A percentile compares a stretch with the other conserved stretches of the same genome.
phyloP scores from a whole-genome alignment of 1,139 yeast genomes.

The Geotrichum carabidarum region DNA sequence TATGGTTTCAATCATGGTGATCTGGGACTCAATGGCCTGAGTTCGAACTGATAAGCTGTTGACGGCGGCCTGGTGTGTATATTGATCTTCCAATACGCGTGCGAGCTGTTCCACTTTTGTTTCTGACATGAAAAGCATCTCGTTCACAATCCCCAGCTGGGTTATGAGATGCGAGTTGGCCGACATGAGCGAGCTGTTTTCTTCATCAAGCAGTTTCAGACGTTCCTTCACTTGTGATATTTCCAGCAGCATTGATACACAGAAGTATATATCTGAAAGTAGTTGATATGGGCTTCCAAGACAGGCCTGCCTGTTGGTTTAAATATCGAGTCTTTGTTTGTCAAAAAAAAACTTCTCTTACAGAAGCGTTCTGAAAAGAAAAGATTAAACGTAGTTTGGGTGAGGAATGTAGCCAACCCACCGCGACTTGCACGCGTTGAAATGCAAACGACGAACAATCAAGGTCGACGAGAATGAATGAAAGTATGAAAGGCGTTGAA shows the following conservation, averaged over 20 bases:
- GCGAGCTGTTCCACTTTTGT: constrained; percentile 7
- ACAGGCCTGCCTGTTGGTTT: too few species aligned
- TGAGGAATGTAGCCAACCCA: too few species aligned
- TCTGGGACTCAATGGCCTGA: constrained; percentile 23
- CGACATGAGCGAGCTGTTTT: constrained; percentile 22
- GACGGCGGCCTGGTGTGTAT: constrained; percentile 21
- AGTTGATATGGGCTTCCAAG: too few species aligned
- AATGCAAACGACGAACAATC: too few species aligned
- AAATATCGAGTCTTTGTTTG: too few species aligned
- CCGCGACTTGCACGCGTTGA: too few species aligned
- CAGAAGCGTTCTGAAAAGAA: too few species aligned
- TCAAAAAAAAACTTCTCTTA: too few species aligned
- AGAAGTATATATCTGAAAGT: too few species aligned
- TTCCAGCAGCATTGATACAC: neutral
- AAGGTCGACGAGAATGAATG: too few species aligned
- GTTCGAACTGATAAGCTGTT: constrained; percentile 23
- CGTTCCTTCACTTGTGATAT: constrained; percentile 1
- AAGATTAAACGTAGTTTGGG: too few species aligned
- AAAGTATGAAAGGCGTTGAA: too few species aligned
- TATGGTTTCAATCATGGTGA: constrained; percentile 23
- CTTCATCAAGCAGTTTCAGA: constrained; percentile 14
- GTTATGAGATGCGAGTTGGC: constrained; percentile 25
- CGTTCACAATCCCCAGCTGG: constrained; percentile 22
- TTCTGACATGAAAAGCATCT: constrained; percentile 17
- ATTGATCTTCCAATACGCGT: neutral